Evolutionary conservation across 2,329 filamentous ascomycete genomes (phyloP), one percentile per base, ranked within the genome.

Genomic region (Lasiodiplodia sp.): DNA sequence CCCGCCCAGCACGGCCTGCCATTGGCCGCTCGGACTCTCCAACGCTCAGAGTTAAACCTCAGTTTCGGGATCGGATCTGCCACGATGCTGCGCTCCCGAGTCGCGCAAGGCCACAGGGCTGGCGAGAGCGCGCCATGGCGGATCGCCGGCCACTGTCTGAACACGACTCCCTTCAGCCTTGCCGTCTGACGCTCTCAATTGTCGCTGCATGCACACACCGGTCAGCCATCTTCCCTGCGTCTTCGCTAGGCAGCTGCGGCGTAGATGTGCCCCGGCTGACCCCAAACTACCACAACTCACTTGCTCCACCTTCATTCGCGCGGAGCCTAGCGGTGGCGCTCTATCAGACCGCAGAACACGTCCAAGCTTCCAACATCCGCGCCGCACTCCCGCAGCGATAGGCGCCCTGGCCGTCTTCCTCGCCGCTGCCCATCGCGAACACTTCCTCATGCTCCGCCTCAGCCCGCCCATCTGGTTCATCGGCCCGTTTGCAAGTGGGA

Each of bases 51-150:
- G 60, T 51, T 64, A 52, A 64, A 64, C 60, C 60, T 51, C 23
- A 23, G 28, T 47, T 44, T 47, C 60, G 60, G 60, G 44, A 51
- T 64, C 60, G 60, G 60, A 64, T 64, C 60, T 51, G 60, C 60
- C 60, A 52, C 57, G 57, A 62, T 21, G 28, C 11, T 34, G 56
- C 56, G 37, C 56, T 23, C 37, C 44, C 58, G 58, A 63, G 58
- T 51, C 58, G 58, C 37, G 60, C 44, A 49, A 25, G 18, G 56
- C 56, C 40, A n/a, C 57, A 62, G 57, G 57, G 57, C 57, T 62
- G 57, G 37, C 57, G 14, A 23, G 25, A 23, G n/a, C 16, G 28
- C 34, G 37, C 56, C 53, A 38, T 44, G 56, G 34, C 56, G 40
- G 40, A 49, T 60, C 34, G 10, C 34, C 55, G 16, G 55, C 11